Percentiles rank a stretch among this genome's conserved stretches.
phyloP scores from a whole-genome alignment of 148 eudicot genomes.

The Chenopodium album region DNA sequence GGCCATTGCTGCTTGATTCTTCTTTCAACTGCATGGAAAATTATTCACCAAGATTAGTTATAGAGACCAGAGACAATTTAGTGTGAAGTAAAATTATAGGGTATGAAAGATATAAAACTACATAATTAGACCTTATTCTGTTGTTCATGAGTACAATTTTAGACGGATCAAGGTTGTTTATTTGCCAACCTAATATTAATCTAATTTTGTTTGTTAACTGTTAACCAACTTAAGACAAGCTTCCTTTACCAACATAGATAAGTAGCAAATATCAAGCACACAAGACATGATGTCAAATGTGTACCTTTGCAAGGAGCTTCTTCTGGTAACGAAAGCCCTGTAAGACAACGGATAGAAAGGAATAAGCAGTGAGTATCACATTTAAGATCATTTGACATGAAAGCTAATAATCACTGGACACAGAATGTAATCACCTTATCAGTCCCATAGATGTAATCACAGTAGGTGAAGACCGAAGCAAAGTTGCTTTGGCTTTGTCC shows the following conservation, averaged over 20 bases:
- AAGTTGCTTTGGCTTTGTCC: slow-evolving; percentile 98
- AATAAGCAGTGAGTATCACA: slow-evolving; percentile 19
- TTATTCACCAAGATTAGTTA: not conserved
- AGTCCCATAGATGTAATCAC: slow-evolving; percentile 97
- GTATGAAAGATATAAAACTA: not conserved
- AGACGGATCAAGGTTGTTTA: not conserved
- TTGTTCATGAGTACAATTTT: not conserved
- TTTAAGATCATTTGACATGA: slow-evolving; percentile 16
- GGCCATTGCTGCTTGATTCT: slow-evolving; percentile 38
- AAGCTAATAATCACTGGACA: not conserved
- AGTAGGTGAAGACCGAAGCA: slow-evolving; percentile 94
- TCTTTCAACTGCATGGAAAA: slow-evolving; percentile 58
- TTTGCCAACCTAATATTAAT: not conserved
- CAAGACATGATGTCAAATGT: not conserved
- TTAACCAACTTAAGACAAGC: not conserved
- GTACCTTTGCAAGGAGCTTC: slow-evolving; percentile 84
- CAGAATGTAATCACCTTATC: slow-evolving; percentile 63
- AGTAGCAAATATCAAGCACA: not conserved
- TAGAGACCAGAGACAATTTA: not conserved
- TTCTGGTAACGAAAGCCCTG: slow-evolving; percentile 93
- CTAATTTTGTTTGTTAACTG: not conserved
- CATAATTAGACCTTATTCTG: not conserved
- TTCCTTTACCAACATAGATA: not conserved
- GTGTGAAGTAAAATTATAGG: not conserved
- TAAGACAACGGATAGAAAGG: slow-evolving; percentile 19